These are phyloP conservation scores for Penicillium ucsense DNA, from an alignment of 495 filamentous ascomycete genomes.

Conservation along the genomic window DNA sequence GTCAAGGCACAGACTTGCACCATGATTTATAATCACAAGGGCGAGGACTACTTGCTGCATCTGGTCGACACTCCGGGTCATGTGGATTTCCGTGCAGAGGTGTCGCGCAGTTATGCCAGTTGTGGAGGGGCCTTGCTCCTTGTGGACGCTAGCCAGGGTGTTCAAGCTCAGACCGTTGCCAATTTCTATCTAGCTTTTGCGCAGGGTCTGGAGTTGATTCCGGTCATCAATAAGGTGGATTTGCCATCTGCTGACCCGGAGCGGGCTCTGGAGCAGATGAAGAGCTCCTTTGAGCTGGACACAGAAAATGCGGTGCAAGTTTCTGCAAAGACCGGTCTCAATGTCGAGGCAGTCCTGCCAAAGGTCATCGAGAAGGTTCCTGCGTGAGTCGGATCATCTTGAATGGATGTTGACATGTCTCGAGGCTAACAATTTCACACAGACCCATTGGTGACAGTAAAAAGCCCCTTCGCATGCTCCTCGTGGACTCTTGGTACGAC, in stretches of 20 bases:
- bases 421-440: slow-evolving; percentile 9
- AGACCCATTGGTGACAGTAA: slow-evolving; percentile 61
- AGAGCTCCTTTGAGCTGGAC: slow-evolving; percentile 78
- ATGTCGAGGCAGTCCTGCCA: slow-evolving; percentile 72
- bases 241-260: slow-evolving; percentile 77
- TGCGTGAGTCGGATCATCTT: slow-evolving; percentile 31
- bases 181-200: slow-evolving; percentile 98
- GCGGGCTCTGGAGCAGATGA: slow-evolving; percentile 77
- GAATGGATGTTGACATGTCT: background rate
- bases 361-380: slow-evolving; percentile 79
- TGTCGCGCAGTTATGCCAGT: slow-evolving; percentile 86
- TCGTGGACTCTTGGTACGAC: slow-evolving; percentile 98
- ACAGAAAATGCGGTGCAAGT: slow-evolving; percentile 71
- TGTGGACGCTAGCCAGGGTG: slow-evolving; percentile 87
- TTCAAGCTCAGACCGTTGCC: slow-evolving; percentile 91
- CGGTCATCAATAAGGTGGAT: slow-evolving; percentile 95
- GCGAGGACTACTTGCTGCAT: slow-evolving; percentile 84
- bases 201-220: slow-evolving; percentile 75
- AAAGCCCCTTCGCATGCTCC: slow-evolving; percentile 68
- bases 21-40: slow-evolving; percentile 86
- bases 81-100: slow-evolving; percentile 95
- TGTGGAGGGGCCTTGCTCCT: slow-evolving; percentile 89
- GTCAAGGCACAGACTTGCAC: slow-evolving; percentile 98
- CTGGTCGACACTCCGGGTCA: slow-evolving; percentile 95
- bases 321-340: slow-evolving; percentile 86